Conservation (phyloP, 352 stramenopile species). For the Aphanomyces stellatus region DNA sequence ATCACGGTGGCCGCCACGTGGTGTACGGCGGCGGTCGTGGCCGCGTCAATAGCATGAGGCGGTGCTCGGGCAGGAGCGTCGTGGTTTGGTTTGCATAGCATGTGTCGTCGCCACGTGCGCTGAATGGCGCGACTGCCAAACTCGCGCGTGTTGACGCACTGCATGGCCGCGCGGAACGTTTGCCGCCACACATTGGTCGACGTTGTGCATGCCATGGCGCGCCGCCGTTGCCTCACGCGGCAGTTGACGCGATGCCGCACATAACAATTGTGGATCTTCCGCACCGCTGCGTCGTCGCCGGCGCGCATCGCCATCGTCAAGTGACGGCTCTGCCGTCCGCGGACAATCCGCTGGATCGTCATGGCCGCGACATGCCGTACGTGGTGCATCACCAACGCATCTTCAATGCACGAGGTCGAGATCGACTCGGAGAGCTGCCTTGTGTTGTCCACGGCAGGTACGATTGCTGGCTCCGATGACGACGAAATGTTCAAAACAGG, state of each 20-base stretch:
- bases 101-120: too few relatives aligned
- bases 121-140: too few relatives aligned
- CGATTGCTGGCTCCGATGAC: background rate
- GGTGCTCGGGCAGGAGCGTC: background rate
- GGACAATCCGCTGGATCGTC: constrained; percentile 26
- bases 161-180: constrained; percentile 35
- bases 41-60: background rate
- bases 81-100: too few relatives aligned
- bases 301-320: constrained; percentile 36
- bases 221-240: too few relatives aligned
- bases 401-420: constrained; percentile 28
- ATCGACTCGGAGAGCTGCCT: constrained; percentile 27
- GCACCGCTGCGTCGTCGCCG: constrained; percentile 34
- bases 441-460: background rate
- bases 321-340: constrained; percentile 45
- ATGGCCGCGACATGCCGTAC: background rate
- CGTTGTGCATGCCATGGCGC: constrained; percentile 29
- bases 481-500: background rate
- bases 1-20: background rate
- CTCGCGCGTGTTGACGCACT: background rate
- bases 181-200: constrained; percentile 42
- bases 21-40: background rate
- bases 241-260: constrained; percentile 21
- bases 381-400: constrained; percentile 34
- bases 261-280: constrained; percentile 36